phyloP scores from a whole-genome alignment of 768 basidiomycete genomes.

The Amanita subjunquillea region DNA sequence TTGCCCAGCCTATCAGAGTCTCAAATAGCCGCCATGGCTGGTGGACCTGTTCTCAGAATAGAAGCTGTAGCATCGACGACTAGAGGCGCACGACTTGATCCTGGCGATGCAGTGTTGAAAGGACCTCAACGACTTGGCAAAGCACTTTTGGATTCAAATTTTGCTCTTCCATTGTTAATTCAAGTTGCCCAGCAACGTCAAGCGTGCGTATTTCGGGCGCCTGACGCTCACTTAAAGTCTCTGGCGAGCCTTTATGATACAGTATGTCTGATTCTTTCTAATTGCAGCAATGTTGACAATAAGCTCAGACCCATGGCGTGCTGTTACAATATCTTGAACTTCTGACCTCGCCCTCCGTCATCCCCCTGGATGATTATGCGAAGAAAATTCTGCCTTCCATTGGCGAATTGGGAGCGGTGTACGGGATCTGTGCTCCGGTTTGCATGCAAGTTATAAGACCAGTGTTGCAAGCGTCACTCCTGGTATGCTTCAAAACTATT shows the following conservation, averaged over 20 bases:
- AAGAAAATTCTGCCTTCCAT: constrained; percentile 67
- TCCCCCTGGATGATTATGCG: constrained; percentile 65
- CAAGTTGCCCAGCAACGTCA: constrained; percentile 90
- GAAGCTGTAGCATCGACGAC: constrained; percentile 79
- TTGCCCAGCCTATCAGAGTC: constrained; percentile 81
- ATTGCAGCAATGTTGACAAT: constrained; percentile 10
- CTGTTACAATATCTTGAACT: constrained; percentile 89
- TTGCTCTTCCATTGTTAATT: constrained; percentile 84
- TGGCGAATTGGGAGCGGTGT: constrained; percentile 59
- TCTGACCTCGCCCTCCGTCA: constrained; percentile 59
- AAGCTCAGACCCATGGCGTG: constrained; percentile 74
- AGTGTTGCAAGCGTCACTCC: constrained; percentile 50
- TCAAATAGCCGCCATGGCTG: constrained; percentile 85
- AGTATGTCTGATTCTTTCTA: constrained; percentile 33
- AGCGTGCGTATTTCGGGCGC: constrained; percentile 66
- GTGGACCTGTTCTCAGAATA: constrained; percentile 76
- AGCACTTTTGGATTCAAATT: constrained; percentile 51
- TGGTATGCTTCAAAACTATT: constrained; percentile 31
- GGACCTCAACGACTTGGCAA: constrained; percentile 61
- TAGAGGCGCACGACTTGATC: constrained; percentile 66
- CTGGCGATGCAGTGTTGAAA: constrained; percentile 50
- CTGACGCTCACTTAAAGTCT: constrained; percentile 75
- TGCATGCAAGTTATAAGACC: constrained; percentile 94
- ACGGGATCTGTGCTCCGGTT: constrained; percentile 75
- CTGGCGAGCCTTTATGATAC: constrained; percentile 83